Evolutionary conservation across 2,329 filamentous ascomycete genomes (phyloP).

Genomic region (Aspergillus niger): DNA sequence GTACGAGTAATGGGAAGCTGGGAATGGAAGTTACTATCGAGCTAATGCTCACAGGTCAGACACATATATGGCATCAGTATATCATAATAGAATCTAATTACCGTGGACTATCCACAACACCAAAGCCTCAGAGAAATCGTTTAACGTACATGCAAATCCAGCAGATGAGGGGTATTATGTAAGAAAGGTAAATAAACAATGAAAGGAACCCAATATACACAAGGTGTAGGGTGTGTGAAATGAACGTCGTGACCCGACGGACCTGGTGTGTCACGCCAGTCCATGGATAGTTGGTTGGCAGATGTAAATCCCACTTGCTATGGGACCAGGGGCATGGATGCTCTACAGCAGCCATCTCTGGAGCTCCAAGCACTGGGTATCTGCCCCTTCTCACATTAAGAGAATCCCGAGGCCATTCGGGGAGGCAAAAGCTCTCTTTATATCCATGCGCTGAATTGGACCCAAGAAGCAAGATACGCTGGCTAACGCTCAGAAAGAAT

Average conservation of each 20-base stretch:
- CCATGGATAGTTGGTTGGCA: not conserved
- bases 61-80: not conserved
- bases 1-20: not conserved
- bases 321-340: not conserved
- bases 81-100: slow-evolving; percentile 17
- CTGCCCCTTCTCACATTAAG: not conserved
- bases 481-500: not conserved
- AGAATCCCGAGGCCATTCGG: not conserved
- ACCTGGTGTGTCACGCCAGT: not conserved
- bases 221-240: slow-evolving; percentile 17
- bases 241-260: slow-evolving; percentile 10
- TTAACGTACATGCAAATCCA: slow-evolving; percentile 34
- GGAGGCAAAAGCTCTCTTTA: not conserved
- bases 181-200: slow-evolving; percentile 23
- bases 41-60: not conserved
- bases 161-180: slow-evolving; percentile 38
- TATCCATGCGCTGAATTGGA: not conserved
- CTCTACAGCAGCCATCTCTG: not conserved
- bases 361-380: not conserved
- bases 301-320: not conserved
- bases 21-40: no score
- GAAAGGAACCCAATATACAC: slow-evolving; percentile 27
- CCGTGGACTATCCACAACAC: slow-evolving; percentile 21
- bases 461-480: not conserved
- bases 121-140: slow-evolving; percentile 28